Conservation (phyloP, 257 asterid species). For the Leonotis leonurus region DNA sequence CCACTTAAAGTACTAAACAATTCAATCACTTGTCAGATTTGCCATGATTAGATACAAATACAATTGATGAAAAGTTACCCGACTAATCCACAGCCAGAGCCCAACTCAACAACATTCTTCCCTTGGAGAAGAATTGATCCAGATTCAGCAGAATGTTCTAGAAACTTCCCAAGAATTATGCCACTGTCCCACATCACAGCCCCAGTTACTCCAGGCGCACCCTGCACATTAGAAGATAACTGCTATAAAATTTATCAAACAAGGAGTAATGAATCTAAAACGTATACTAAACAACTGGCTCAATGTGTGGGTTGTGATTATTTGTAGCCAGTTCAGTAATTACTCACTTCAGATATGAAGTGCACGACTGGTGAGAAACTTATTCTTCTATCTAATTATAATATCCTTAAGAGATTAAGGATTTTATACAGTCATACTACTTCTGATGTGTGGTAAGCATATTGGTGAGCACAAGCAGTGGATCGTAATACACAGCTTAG, state of each 20-base stretch:
- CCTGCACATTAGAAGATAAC: constrained; percentile 33
- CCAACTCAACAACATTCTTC: constrained; percentile 79
- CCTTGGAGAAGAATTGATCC: constrained; percentile 50
- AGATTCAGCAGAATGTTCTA: constrained; percentile 80
- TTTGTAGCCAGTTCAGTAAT: background rate
- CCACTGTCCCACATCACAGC: constrained; percentile 99
- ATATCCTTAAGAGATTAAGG: background rate
- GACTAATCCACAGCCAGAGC: constrained; percentile 93
- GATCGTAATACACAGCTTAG: background rate
- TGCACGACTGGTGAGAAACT: background rate
- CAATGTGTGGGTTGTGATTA: background rate
- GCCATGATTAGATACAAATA: background rate
- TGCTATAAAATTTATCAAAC: background rate
- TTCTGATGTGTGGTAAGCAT: background rate
- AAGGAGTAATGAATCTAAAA: background rate
- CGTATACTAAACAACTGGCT: background rate
- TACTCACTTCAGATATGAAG: background rate
- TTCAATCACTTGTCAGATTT: too few relatives aligned
- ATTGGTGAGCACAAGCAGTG: background rate
- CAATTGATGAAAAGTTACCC: constrained; percentile 44
- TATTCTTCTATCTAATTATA: background rate
- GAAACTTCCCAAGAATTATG: constrained; percentile 72
- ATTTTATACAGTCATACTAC: background rate
- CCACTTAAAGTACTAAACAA: background rate
- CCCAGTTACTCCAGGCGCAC: constrained; percentile 90